Evolutionary conservation across 192 early-diverging fungal genomes (phyloP).

Genomic region (Backusella tuberculispora): DNA sequence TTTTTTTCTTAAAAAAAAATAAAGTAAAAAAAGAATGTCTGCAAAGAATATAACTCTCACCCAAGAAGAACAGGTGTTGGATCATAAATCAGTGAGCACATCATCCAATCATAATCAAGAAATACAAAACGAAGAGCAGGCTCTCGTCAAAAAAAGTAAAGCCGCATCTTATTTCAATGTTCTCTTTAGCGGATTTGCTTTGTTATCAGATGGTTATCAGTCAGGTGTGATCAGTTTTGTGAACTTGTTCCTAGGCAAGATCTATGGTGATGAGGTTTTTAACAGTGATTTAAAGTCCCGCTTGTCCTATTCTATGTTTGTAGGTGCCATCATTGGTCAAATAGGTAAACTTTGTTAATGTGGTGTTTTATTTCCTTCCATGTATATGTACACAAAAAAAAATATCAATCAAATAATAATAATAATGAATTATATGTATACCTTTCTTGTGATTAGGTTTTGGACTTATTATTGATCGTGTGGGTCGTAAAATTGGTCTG

Average conservation of each 20-base stretch:
- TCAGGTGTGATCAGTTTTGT: conserved; percentile 55
- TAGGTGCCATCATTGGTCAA: conserved; percentile 59
- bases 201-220: conserved; percentile 61
- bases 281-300: conserved; percentile 43
- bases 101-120: background rate
- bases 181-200: conserved; percentile 45
- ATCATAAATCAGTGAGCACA: background rate
- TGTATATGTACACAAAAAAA: conserved; percentile 3
- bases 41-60: background rate
- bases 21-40: background rate
- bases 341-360: conserved; percentile 25
- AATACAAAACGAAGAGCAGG: background rate
- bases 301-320: conserved; percentile 54
- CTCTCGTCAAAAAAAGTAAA: background rate
- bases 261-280: conserved; percentile 46
- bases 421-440: background rate
- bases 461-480: conserved; percentile 54
- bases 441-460: conserved; percentile 29
- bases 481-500: conserved; percentile 59
- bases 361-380: background rate
- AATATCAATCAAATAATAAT: background rate
- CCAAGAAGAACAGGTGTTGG: background rate
- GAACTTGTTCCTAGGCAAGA: conserved; percentile 49
- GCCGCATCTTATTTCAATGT: conserved; percentile 34
- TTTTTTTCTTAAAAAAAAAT: background rate